phyloP scores from a whole-genome alignment of 352 stramenopile species.

The Phytopythium boreale region DNA sequence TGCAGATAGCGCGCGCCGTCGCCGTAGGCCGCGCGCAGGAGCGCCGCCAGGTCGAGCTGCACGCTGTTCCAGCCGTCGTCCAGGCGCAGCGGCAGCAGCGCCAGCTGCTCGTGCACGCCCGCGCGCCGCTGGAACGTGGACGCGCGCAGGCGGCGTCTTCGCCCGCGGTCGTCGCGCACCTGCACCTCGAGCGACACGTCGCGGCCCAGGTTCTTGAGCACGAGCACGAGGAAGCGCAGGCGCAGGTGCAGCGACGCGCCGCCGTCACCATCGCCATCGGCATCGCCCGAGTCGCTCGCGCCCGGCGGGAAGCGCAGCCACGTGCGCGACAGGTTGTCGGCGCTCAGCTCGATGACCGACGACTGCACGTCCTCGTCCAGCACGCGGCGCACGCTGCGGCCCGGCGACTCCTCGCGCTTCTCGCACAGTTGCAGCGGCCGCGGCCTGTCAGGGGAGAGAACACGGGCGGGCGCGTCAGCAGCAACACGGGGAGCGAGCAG shows the following conservation, averaged over 20 bases:
- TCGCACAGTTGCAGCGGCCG: conserved; percentile 62
- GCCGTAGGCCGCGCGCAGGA: conserved; percentile 42
- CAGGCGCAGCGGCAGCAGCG: conserved; percentile 39
- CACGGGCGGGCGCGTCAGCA: not conserved
- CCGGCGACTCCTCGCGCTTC: conserved; percentile 34
- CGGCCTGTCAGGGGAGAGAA: conserved; percentile 16
- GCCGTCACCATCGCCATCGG: not conserved
- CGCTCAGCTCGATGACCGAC: conserved; percentile 44
- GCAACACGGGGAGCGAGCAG: too few species aligned
- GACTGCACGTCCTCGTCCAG: conserved; percentile 61
- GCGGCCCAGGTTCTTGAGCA: conserved; percentile 37
- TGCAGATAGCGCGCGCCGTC: conserved; percentile 29
- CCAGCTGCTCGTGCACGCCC: conserved; percentile 31
- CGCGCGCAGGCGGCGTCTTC: conserved; percentile 36
- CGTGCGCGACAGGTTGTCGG: conserved; percentile 31
- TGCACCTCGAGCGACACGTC: conserved; percentile 52
- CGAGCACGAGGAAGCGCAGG: conserved; percentile 40
- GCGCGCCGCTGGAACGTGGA: conserved; percentile 50
- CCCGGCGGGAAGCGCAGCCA: conserved; percentile 45
- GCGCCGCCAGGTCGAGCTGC: conserved; percentile 41
- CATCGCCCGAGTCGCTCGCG: not conserved
- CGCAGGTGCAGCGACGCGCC: conserved; percentile 42
- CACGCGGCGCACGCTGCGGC: conserved; percentile 32
- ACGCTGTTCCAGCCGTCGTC: conserved; percentile 58
- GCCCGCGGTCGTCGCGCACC: conserved; percentile 26